phyloP scores from a whole-genome alignment of 768 basidiomycete genomes.

The Daedaleopsis sinensis region DNA sequence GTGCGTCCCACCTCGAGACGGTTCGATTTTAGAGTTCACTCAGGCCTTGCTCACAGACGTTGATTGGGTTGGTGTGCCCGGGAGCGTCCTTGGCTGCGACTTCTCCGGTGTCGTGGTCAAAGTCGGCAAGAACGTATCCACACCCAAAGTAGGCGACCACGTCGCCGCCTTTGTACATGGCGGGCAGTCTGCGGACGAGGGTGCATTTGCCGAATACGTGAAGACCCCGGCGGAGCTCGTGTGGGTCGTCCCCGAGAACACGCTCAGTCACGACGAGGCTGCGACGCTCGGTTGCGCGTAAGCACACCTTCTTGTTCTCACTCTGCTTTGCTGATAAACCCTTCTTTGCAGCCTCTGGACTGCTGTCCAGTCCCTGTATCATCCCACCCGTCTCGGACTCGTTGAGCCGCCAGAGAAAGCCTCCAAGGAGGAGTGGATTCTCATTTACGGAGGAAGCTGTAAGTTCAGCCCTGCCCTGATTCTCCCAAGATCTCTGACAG shows the following conservation, averaged over 20 bases:
- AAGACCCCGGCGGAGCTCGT: conserved; percentile 27
- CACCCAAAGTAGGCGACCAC: conserved; percentile 27
- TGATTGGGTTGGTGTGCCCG: conserved; percentile 10
- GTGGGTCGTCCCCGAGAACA: conserved; percentile 17
- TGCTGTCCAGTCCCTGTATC: conserved; percentile 23
- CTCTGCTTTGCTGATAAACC: too few species aligned
- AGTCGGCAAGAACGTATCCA: conserved; percentile 22
- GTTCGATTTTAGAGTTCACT: too few species aligned
- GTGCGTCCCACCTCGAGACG: background rate
- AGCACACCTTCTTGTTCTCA: too few species aligned
- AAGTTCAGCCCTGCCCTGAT: too few species aligned
- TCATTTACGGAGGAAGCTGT: conserved; percentile 24
- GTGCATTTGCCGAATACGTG: conserved; percentile 33
- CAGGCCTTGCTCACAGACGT: conserved; percentile 8
- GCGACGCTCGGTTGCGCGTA: conserved; percentile 26
- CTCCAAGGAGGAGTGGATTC: conserved; percentile 12
- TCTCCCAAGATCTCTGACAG: too few species aligned
- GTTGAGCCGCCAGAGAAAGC: conserved; percentile 19
- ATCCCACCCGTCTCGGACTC: conserved; percentile 20
- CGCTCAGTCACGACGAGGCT: conserved; percentile 21
- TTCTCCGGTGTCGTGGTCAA: conserved; percentile 29
- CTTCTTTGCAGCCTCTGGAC: conserved; percentile 28
- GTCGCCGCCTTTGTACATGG: conserved; percentile 33
- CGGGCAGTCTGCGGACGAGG: conserved; percentile 19
- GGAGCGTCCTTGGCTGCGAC: conserved; percentile 28